These are phyloP conservation scores for Trypanosoma lewisi DNA, from an alignment of 208 protist genomes.

Conservation along the genomic window DNA sequence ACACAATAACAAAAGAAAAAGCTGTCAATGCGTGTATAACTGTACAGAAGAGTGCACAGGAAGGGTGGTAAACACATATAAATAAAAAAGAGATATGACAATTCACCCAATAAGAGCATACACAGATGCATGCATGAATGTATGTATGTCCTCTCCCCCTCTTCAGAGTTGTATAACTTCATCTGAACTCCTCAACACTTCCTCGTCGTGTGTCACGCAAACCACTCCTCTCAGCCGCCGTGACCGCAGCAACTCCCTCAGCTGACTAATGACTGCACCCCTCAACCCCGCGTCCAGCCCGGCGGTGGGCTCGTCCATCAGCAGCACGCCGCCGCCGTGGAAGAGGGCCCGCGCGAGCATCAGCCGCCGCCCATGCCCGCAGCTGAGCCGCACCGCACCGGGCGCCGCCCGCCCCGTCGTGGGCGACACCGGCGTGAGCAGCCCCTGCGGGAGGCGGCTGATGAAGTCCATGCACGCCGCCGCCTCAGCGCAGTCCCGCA, in stretches of 20 bases:
- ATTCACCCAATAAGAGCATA: conserved; percentile 1
- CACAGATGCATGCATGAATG: conserved; percentile 1
- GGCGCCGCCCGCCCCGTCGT: conserved; percentile 24
- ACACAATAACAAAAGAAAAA: no score
- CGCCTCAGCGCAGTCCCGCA: conserved; percentile 37
- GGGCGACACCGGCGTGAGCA: conserved; percentile 50
- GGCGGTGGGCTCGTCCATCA: conserved; percentile 81
- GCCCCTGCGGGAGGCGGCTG: conserved; percentile 51
- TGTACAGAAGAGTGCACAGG: no score
- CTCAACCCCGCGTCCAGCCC: conserved; percentile 58
- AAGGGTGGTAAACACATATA: background rate
- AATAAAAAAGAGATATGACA: conserved; percentile 9
- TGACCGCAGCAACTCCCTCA: conserved; percentile 39
- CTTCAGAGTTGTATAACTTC: conserved; percentile 38
- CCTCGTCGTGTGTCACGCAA: conserved; percentile 63
- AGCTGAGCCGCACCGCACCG: conserved; percentile 55
- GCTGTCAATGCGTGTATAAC: no score
- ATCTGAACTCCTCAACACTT: conserved; percentile 54
- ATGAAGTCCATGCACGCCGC: conserved; percentile 60
- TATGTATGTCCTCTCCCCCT: background rate
- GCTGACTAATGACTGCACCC: conserved; percentile 40
- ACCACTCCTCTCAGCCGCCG: conserved; percentile 46
- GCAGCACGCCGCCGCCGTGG: conserved; percentile 51
- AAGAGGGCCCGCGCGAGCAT: conserved; percentile 79
- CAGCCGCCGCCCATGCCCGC: conserved; percentile 68